phyloP scores from a whole-genome alignment of 441 rosid genomes.

The Corymbia calophylla region DNA sequence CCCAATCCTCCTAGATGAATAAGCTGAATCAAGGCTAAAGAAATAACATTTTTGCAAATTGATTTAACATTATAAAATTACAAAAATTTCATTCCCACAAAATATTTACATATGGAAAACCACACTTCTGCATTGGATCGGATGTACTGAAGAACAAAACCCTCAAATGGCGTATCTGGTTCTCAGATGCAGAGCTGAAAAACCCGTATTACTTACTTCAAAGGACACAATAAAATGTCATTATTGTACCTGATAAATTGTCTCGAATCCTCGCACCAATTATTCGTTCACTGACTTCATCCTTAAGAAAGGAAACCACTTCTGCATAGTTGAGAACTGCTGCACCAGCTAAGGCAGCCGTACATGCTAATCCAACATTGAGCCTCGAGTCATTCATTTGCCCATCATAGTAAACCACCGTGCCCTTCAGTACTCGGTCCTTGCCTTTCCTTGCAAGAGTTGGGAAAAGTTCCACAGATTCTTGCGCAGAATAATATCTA shows the following conservation, averaged over 20 bases:
- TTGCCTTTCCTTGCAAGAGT: conserved; percentile 81
- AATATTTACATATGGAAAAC: background rate
- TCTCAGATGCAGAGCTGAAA: background rate
- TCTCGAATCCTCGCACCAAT: conserved; percentile 78
- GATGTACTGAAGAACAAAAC: background rate
- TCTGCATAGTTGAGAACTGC: conserved; percentile 92
- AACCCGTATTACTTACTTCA: background rate
- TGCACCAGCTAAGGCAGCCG: conserved; percentile 90
- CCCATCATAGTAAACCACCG: conserved; percentile 93
- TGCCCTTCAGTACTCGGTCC: conserved; percentile 61
- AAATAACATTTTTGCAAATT: background rate
- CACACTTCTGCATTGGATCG: background rate
- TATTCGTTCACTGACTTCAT: conserved; percentile 45
- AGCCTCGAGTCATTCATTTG: conserved; percentile 96
- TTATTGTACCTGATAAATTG: conserved; percentile 57
- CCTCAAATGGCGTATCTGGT: background rate
- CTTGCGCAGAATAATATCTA: conserved; percentile 76
- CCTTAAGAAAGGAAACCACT: conserved; percentile 70
- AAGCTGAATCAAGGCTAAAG: background rate
- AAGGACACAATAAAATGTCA: background rate
- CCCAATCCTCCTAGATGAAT: background rate
- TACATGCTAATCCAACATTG: conserved; percentile 82
- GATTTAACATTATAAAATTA: background rate
- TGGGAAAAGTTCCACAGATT: conserved; percentile 84
- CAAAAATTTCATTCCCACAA: background rate